These are phyloP conservation scores for Tetraselmis chui DNA, from an alignment of 139 green algal species.

Conservation along the genomic window DNA sequence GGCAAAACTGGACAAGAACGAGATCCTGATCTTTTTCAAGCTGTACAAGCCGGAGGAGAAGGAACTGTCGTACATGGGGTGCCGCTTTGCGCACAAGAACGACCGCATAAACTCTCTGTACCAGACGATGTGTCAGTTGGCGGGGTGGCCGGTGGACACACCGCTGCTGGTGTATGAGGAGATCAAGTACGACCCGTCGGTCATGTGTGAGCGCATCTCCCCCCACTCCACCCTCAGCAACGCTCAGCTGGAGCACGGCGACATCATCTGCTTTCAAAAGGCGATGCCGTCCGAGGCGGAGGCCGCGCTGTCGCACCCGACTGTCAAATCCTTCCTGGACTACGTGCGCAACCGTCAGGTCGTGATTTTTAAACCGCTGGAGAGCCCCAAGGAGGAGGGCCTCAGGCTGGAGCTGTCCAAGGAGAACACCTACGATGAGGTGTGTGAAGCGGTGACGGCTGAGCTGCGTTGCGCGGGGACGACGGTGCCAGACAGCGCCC, in stretches of 20 bases:
- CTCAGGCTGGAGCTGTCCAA: conserved; percentile 80
- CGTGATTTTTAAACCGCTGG: conserved; percentile 60
- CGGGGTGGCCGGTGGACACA: conserved; percentile 23
- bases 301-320: conserved; percentile 22
- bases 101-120: conserved; percentile 14
- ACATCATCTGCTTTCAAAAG: conserved; percentile 80
- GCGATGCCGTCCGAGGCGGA: conserved; percentile 19
- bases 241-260: conserved; percentile 71
- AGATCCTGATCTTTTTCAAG: conserved; percentile 90
- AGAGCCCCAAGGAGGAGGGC: conserved; percentile 49
- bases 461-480: conserved; percentile 31
- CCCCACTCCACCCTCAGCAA: conserved; percentile 11
- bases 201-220: conserved; percentile 62
- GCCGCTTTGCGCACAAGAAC: conserved; percentile 27
- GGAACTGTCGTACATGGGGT: conserved; percentile 36
- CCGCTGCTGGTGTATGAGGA: conserved; percentile 67
- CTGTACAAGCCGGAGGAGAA: conserved; percentile 57
- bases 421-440: conserved; percentile 72
- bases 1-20: conserved; percentile 4
- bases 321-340: conserved; percentile 54
- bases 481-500: neutral
- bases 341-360: conserved; percentile 56
- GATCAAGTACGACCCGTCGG: conserved; percentile 79
- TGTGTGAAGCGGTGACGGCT: conserved; percentile 48
- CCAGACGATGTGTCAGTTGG: conserved; percentile 35